Base-by-base conservation (phyloP, 768 basidiomycete genomes). In the Mycena capillaripes region DNA sequence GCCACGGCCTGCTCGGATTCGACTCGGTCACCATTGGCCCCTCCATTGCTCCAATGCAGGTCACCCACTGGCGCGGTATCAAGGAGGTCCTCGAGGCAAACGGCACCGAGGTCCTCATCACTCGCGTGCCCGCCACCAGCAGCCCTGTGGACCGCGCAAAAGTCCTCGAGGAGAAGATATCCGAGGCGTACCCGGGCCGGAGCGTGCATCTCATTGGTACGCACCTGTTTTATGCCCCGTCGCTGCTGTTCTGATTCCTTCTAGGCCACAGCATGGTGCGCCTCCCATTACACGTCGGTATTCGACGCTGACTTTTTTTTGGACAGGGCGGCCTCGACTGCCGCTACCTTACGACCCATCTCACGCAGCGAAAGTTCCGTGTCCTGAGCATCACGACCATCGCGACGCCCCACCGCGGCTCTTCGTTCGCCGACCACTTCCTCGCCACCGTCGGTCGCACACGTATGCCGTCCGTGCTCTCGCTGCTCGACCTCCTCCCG, bases 11-110 rank as follows among this genome's bases (percentile, higher is more conserved):
- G 1, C 87, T 98, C 10, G 95, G 96, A 1, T 97, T 97, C 74
- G 95, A 97, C 79, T 92, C 91, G 0, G 89, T 97, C 75, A 93
- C 90, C 3, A 92, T 96, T 27, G 93, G 94, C 1, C 91, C 89
- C 2, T 84, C 92, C 53, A 94, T 93, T 67, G 91, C 92, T 16
- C 92, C 95, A 5, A 76, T 98, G 21, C 91, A 97, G 77, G 95
- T 99, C 48, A 88, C 93, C 2, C 97, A 99, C 81, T 99, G 98
- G 98, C 89, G 97, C 42, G 98, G 98, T 9, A 97, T 99, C 74
- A 93, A 94, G 78, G 95, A 98, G 79, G 96, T 94, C 21, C 86
- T 99, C 9, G 92, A 97, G 77, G 88, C 93, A 42, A 96, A 94
- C 78, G 97, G 96, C 21, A 89, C 89, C 16, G 93, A 99, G 79